Evolutionary conservation across 169 alveolate species (phyloP), one percentile per base, ranked within the genome.

Genomic region (Cryptosporidium sp.): DNA sequence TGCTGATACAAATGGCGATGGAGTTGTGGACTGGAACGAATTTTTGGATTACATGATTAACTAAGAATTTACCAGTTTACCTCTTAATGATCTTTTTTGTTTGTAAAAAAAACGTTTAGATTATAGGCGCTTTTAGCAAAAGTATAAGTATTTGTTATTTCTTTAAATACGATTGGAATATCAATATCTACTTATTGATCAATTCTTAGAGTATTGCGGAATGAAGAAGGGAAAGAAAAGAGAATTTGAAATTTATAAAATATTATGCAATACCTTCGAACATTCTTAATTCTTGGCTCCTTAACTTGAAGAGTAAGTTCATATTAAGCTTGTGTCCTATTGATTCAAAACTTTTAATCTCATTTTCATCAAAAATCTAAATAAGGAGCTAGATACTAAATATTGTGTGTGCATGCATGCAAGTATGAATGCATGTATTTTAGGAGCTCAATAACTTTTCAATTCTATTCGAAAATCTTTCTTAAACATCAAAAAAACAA

Each of bases 11-110:
- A 91, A 94, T 60, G 94, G 95, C 5, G 95, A 94, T 69, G 96
- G 96, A 26, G 93, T 87, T 86, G 92, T 94, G 23, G 95, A 94
- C 73, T 93, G 93, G 92, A 91, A 93, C 52, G 96, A 94, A 62
- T 94, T 94, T 85, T 75, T 92, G 42, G 73, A 80, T 53, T 92
- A 85, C 69, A 84, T 92, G 93, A 60, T 80, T 37, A 80, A 80
- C 62, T 80, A 75, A 65, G 29, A 75, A 33, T 3, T 16, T 2
- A 10, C 67, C 3, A 0, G n/a, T 29, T 52, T 23, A 5, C 18
- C 45, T 33, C 21, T 51, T 1, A 31, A 33, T 61, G 18, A n/a
- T 65, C 26, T 65, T 6, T 35, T 42, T 21, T 35, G 39, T 69
- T 18, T 35, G 52, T n/a, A 69, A 2, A 14, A 21, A 21, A 18